These are phyloP conservation scores for Fusarium sp. DNA, from an alignment of 2,329 filamentous ascomycete species.

Conservation along the genomic window DNA sequence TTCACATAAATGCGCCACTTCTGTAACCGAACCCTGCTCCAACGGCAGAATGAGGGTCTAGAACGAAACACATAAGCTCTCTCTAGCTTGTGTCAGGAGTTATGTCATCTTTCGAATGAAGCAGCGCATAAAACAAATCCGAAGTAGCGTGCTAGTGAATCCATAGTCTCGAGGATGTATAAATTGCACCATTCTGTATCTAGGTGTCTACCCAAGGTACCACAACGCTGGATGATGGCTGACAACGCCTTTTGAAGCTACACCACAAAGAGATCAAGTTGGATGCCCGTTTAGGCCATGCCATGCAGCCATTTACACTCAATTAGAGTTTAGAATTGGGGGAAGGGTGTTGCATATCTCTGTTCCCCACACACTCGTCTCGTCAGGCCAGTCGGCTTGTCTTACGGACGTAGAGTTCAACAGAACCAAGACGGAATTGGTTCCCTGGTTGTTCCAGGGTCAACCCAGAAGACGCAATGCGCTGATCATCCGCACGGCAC, in stretches of 20 bases:
- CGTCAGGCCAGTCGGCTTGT: conserved; percentile 30
- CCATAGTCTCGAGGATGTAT: background rate
- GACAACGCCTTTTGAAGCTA: conserved; percentile 6
- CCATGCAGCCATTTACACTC: background rate
- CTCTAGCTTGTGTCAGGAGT: background rate
- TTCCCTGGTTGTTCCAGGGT: conserved; percentile 32
- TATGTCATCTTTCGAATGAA: background rate
- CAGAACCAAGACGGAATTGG: conserved; percentile 28
- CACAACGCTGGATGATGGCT: conserved; percentile 24
- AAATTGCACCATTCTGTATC: background rate
- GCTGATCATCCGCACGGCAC: conserved; percentile 29
- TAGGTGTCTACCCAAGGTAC: background rate
- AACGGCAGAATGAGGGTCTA: background rate
- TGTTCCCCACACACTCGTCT: conserved; percentile 23
- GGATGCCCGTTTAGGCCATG: conserved; percentile 7
- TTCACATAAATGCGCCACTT: background rate
- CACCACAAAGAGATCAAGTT: conserved; percentile 26
- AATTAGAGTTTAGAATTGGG: conserved; percentile 39
- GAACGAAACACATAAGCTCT: background rate
- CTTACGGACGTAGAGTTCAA: conserved; percentile 28
- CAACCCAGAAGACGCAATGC: conserved; percentile 26
- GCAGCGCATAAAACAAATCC: background rate
- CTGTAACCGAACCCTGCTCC: background rate
- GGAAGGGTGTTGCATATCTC: conserved; percentile 33
- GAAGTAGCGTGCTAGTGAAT: background rate